Evolutionary conservation across 441 rosid species (phyloP), one percentile per base, ranked within the genome.

Genomic region (Gossypium lobatum): DNA sequence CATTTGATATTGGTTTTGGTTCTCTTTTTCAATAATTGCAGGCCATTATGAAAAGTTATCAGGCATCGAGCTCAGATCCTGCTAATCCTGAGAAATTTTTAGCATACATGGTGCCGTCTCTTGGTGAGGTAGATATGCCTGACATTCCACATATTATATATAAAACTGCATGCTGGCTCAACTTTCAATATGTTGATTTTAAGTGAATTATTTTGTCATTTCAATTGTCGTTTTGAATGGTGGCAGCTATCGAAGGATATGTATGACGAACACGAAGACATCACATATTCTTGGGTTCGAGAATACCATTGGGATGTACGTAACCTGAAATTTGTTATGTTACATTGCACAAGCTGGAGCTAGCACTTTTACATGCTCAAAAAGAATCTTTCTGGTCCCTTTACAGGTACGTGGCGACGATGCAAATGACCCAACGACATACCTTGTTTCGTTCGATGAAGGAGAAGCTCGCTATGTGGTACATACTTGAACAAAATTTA

Each of bases 231-330:
- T 64, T 53, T 68, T 50, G 81, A 71, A 21, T 80, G 77, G 57
- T 83, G 75, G 71, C 89, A 95, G 99, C 73, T 93, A 55, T 85
- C 87, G 0, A 95, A 90, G 89, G 97, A 91, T 79, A 85, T 90
- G 55, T 83, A 80, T 73, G 95, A 95, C 73, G 97, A 83, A 79
- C 81, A 76, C 52, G 97, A 93, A 81, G 99, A 95, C 58, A 83
- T 85, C 74, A 83, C 86, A 7, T 95, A 90, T 81, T 81, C 92
- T 53, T 95, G 99, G 99, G 76, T 93, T 79, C 91, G 99, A 2
- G 98, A 91, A 80, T 95, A 95, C 86, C 72, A 86, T 54, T 95
- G 99, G 99, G 91, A 91, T 85, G 99, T 95, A 90, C 45, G 99
- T 88, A 67, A 71, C n/a, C 34, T 7, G 39, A 62, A 25, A 58